These are phyloP conservation scores for Apiotrichum gracile DNA, from an alignment of 1,284 basidiomycete species.

Conservation along the genomic window DNA sequence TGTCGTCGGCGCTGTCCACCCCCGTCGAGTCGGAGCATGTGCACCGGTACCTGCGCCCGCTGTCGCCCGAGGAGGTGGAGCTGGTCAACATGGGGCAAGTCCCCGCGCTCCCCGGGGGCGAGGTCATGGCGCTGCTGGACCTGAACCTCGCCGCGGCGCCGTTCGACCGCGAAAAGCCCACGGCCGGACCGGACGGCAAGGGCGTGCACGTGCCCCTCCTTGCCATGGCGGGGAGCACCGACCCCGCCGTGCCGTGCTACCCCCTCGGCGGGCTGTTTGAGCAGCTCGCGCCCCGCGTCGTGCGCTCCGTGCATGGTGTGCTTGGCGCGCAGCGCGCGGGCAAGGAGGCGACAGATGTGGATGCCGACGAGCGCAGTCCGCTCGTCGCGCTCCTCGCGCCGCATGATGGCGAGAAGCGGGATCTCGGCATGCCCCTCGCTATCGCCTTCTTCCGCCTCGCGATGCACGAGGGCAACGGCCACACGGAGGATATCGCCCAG, in stretches of 20 bases:
- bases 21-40: background rate
- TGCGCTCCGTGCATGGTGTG: background rate
- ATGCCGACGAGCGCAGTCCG: background rate
- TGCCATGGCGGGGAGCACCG: constrained; percentile 5
- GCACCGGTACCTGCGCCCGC: constrained; percentile 2
- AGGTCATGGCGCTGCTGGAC: constrained; percentile 14
- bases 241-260: constrained; percentile 15
- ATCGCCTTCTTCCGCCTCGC: constrained; percentile 13
- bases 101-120: constrained; percentile 1
- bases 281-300: constrained; percentile 1
- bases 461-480: constrained; percentile 16
- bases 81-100: constrained; percentile 19
- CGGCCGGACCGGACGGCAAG: constrained; percentile 4
- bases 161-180: background rate
- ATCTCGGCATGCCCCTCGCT: constrained; percentile 10
- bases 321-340: constrained; percentile 6
- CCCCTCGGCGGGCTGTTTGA: constrained; percentile 10
- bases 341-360: background rate
- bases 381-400: constrained; percentile 16
- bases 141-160: background rate
- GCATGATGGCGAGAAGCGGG: constrained; percentile 6
- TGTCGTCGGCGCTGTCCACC: background rate
- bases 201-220: constrained; percentile 17
- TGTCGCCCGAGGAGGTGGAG: constrained; percentile 9
- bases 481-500: constrained; percentile 8